phyloP scores from a whole-genome alignment of 2,329 filamentous ascomycete genomes.

The Clonostachys solani region DNA sequence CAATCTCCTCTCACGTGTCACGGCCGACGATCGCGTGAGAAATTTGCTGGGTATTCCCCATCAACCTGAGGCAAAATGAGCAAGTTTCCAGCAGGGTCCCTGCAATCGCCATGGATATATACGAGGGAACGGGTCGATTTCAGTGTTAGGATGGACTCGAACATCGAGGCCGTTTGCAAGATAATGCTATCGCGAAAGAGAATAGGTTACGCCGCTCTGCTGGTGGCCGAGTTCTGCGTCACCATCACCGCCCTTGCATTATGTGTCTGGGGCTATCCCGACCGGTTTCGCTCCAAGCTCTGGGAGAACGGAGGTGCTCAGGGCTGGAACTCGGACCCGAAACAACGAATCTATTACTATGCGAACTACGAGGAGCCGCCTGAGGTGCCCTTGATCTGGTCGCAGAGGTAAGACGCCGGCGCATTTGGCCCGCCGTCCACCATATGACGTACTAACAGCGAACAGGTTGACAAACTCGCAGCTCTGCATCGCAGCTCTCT shows the following conservation, averaged over 20 bases:
- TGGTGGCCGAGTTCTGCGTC: not conserved
- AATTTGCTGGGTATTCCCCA: not conserved
- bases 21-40: not conserved
- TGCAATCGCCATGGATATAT: too few relatives aligned
- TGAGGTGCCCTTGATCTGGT: conserved; percentile 17
- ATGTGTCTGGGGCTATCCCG: conserved; percentile 9
- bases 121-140: too few relatives aligned
- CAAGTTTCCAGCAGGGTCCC: not conserved
- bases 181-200: too few relatives aligned
- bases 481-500: too few relatives aligned
- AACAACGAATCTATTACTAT: conserved; percentile 9
- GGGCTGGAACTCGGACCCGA: conserved; percentile 21
- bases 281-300: conserved; percentile 12
- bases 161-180: too few relatives aligned
- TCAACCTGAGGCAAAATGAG: not conserved
- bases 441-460: too few relatives aligned
- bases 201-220: not conserved
- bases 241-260: not conserved
- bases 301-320: conserved; percentile 19
- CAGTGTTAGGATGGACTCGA: too few relatives aligned
- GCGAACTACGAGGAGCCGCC: too few relatives aligned
- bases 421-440: too few relatives aligned
- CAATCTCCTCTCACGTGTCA: not conserved
- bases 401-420: conserved; percentile 11
- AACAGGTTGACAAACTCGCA: too few relatives aligned